These are phyloP conservation scores for Stagonosporopsis rhizophila DNA, from an alignment of 2,329 filamentous ascomycete species.

Conservation along the genomic window DNA sequence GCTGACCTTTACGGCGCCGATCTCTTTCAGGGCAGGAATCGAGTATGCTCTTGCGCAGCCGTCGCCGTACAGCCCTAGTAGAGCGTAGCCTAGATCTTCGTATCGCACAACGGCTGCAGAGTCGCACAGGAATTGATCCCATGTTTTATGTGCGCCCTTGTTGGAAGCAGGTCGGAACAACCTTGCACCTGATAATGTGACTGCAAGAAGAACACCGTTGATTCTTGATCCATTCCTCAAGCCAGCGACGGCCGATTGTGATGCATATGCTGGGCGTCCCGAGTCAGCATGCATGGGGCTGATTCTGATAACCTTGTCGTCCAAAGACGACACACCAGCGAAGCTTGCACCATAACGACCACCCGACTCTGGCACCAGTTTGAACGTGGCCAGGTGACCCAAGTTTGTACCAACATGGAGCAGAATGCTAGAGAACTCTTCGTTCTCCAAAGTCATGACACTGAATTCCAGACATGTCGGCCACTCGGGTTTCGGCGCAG, in stretches of 20 bases:
- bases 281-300: conserved; percentile 80
- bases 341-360: conserved; percentile 76
- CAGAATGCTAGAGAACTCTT: conserved; percentile 91
- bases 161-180: conserved; percentile 84
- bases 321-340: conserved; percentile 71
- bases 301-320: conserved; percentile 75
- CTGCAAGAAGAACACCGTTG: conserved; percentile 80
- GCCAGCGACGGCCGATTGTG: conserved; percentile 75
- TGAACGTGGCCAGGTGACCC: conserved; percentile 87
- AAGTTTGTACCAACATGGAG: conserved; percentile 89
- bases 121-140: conserved; percentile 84
- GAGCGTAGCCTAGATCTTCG: conserved; percentile 75
- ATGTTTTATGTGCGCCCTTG: conserved; percentile 92
- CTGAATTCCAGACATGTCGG: conserved; percentile 87
- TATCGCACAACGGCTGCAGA: conserved; percentile 78
- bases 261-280: conserved; percentile 78
- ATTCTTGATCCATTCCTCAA: conserved; percentile 76
- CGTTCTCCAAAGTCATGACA: conserved; percentile 87
- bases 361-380: conserved; percentile 76
- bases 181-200: conserved; percentile 76
- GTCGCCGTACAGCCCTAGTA: conserved; percentile 87
- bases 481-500: conserved; percentile 68
- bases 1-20: conserved; percentile 70
- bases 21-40: conserved; percentile 86
- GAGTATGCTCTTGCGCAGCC: conserved; percentile 80